phyloP scores from a whole-genome alignment of 169 alveolate genomes.

The Eimeria acervulina region DNA sequence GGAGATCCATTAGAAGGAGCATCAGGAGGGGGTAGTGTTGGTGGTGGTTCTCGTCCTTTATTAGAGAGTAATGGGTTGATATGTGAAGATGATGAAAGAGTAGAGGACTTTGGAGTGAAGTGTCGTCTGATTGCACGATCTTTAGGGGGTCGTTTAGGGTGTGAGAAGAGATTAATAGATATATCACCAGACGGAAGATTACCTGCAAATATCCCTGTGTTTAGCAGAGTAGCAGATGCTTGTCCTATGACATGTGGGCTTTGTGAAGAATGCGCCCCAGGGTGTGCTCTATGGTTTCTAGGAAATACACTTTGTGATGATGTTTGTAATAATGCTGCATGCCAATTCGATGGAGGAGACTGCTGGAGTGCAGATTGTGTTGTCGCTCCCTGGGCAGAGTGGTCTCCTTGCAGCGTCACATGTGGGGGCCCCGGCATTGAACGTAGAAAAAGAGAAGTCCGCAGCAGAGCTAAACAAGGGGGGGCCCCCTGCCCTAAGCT shows the following conservation, averaged over 20 bases:
- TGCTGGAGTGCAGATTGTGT: conserved; percentile 88
- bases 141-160: conserved; percentile 86
- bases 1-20: conserved; percentile 55
- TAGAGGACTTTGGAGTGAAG: conserved; percentile 86
- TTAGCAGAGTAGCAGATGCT: conserved; percentile 88
- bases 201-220: conserved; percentile 82
- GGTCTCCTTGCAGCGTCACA: conserved; percentile 86
- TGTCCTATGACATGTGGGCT: conserved; percentile 87
- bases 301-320: conserved; percentile 88
- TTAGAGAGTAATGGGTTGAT: conserved; percentile 83
- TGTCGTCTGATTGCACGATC: conserved; percentile 86
- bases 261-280: conserved; percentile 88
- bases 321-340: conserved; percentile 85
- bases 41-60: conserved; percentile 10
- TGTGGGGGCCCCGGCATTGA: conserved; percentile 85
- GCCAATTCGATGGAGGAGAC: conserved; percentile 90
- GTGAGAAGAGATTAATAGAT: conserved; percentile 85
- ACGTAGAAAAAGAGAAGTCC: conserved; percentile 80
- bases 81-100: conserved; percentile 87
- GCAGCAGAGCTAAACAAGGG: conserved; percentile 82
- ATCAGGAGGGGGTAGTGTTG: background rate
- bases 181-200: conserved; percentile 85
- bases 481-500: conserved; percentile 83
- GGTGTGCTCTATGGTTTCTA: conserved; percentile 88
- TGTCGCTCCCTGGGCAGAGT: conserved; percentile 87